Evolutionary conservation across 176 grass and related monocot genomes (phyloP).

Genomic region (Ampelocalamus luodianensis): DNA sequence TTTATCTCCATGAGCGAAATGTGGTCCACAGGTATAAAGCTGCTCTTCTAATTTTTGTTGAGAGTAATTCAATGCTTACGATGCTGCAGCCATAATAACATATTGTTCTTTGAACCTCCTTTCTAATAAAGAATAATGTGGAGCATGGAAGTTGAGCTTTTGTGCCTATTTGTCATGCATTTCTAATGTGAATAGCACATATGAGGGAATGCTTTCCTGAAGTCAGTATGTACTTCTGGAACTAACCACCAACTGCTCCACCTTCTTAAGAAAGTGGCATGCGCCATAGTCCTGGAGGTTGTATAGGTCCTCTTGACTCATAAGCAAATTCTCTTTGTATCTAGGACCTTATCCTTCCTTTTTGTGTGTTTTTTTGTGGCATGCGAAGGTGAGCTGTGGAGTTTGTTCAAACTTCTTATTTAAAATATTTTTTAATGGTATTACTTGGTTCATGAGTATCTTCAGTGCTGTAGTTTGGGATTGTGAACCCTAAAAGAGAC

Average conservation of each 20-base stretch:
- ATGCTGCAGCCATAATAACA: background rate
- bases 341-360: background rate
- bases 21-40: constrained; percentile 85
- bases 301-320: background rate
- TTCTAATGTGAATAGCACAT: constrained; percentile 33
- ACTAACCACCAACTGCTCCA: background rate
- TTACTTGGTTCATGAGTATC: background rate
- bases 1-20: constrained; percentile 93
- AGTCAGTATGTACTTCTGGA: background rate
- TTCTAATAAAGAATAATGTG: constrained; percentile 1
- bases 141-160: background rate
- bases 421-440: background rate
- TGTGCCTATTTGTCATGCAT: constrained; percentile 29
- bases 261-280: constrained; percentile 32
- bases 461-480: background rate
- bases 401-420: background rate
- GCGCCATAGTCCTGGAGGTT: background rate
- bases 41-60: constrained; percentile 14
- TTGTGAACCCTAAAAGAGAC: background rate
- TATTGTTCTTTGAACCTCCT: background rate
- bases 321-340: constrained; percentile 32
- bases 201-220: constrained; percentile 1
- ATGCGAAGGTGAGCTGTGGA: background rate
- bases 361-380: background rate
- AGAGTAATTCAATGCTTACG: constrained; percentile 19